A percentile compares a stretch with the other conserved stretches of the same genome.
Conservation (phyloP, 2,329 filamentous ascomycete genomes). For the Decorospora gaudefroyi region DNA sequence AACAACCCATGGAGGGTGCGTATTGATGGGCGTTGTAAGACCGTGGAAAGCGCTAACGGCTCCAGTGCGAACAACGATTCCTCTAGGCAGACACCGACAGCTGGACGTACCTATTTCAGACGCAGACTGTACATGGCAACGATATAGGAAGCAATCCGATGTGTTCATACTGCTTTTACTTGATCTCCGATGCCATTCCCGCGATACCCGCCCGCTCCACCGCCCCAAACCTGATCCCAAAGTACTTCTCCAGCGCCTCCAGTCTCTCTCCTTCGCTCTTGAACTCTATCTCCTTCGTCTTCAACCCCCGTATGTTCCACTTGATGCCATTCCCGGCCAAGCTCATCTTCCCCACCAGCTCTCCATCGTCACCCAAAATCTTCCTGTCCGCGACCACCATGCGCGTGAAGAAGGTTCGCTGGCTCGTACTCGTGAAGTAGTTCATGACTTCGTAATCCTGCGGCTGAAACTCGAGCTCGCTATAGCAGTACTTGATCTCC, state of each 20-base stretch:
- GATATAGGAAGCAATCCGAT: conserved; percentile 24
- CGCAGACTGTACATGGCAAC: conserved; percentile 12
- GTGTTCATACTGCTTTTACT: conserved; percentile 17
- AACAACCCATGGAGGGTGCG: conserved; percentile 71
- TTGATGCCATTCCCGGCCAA: conserved; percentile 54
- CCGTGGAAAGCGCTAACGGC: conserved; percentile 30
- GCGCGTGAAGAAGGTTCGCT: conserved; percentile 40
- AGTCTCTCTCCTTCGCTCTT: conserved; percentile 52
- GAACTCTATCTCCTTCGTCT: conserved; percentile 48
- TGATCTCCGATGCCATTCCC: conserved; percentile 44
- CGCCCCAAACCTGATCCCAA: conserved; percentile 50
- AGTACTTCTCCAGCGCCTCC: conserved; percentile 51
- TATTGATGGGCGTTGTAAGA: conserved; percentile 5
- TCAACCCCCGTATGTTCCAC: conserved; percentile 51
- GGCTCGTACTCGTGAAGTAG: conserved; percentile 43
- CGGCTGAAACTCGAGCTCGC: conserved; percentile 48
- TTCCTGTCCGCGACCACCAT: conserved; percentile 56
- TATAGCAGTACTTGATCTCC: conserved; percentile 67
- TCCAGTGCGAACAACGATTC: conserved; percentile 48
- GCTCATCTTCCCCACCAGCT: conserved; percentile 47
- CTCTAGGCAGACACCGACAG: conserved; percentile 32
- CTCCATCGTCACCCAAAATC: conserved; percentile 46
- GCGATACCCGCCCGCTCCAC: conserved; percentile 48
- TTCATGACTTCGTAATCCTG: conserved; percentile 43
- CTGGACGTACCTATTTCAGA: background rate